phyloP scores from a whole-genome alignment of 768 basidiomycete species.

The Gymnopilus junonius region DNA sequence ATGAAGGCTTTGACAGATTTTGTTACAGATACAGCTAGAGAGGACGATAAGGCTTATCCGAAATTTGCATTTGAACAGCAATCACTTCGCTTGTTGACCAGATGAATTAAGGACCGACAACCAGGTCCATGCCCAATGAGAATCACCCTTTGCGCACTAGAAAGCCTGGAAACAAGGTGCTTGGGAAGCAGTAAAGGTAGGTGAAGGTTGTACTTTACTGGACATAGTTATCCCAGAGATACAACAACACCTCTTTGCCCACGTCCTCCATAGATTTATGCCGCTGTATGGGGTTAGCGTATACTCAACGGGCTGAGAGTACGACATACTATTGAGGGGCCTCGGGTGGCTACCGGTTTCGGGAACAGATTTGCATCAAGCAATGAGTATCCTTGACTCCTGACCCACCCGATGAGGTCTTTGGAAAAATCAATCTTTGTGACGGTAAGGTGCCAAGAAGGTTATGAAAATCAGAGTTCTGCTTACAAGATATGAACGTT shows the following conservation, averaged over 20 bases:
- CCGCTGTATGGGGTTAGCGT: constrained; percentile 31
- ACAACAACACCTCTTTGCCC: constrained; percentile 66
- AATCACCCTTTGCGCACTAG: constrained; percentile 71
- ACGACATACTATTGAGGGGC: constrained; percentile 15
- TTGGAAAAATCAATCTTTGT: constrained; percentile 84
- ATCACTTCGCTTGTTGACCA: constrained; percentile 74
- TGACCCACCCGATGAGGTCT: constrained; percentile 79
- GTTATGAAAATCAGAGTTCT: not conserved
- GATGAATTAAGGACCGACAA: constrained; percentile 73
- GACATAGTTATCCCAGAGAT: constrained; percentile 97
- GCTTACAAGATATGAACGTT: constrained; percentile 82
- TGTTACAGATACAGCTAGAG: constrained; percentile 34
- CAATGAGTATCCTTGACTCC: constrained; percentile 65
- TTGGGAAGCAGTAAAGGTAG: not conserved
- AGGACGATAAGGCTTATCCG: not conserved
- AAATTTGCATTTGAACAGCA: not conserved
- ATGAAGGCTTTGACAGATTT: constrained; percentile 71
- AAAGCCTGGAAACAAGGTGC: constrained; percentile 54
- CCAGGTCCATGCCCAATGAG: constrained; percentile 90
- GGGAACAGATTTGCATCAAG: constrained; percentile 88
- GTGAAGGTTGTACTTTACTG: constrained; percentile 56
- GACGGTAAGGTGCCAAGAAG: not conserved
- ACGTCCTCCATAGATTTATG: constrained; percentile 47
- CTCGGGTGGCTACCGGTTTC: constrained; percentile 47
- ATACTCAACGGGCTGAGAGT: not conserved